Conservation (phyloP, 768 basidiomycete species). For the Tylopilus intermedius region DNA sequence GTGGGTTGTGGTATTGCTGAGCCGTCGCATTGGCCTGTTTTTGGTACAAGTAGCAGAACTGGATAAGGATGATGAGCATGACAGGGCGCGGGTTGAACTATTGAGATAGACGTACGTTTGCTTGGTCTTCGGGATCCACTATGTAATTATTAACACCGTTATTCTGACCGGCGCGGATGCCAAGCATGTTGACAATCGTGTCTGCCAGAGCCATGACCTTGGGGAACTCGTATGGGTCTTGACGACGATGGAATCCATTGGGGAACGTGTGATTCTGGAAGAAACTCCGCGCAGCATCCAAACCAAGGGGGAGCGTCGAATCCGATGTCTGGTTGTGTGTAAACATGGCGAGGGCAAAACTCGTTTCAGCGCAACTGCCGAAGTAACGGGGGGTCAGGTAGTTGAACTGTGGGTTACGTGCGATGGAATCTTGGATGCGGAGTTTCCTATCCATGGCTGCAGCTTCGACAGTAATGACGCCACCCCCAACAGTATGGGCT, state of each 20-base stretch:
- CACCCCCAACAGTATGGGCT: slow-evolving; percentile 13
- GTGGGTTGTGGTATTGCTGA: slow-evolving; percentile 16
- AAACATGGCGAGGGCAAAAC: slow-evolving; percentile 12
- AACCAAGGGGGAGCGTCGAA: slow-evolving; percentile 6
- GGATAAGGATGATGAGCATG: not conserved
- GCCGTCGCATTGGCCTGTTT: slow-evolving; percentile 12
- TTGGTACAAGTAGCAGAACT: slow-evolving; percentile 17
- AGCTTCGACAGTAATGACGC: slow-evolving; percentile 17
- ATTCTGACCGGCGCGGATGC: slow-evolving; percentile 13
- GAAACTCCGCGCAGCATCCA: slow-evolving; percentile 16
- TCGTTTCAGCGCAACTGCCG: slow-evolving; percentile 13
- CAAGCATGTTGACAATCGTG: not conserved
- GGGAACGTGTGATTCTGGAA: slow-evolving; percentile 13
- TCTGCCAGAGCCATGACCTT: not conserved
- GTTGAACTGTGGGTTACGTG: slow-evolving; percentile 16
- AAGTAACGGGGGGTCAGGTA: slow-evolving; percentile 15
- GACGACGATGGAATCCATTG: slow-evolving; percentile 14
- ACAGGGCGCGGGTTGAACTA: not conserved
- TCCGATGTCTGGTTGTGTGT: not conserved
- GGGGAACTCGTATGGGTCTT: slow-evolving; percentile 6
- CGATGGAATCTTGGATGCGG: slow-evolving; percentile 23
- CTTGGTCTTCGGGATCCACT: slow-evolving; percentile 4
- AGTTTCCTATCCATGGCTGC: slow-evolving; percentile 12
- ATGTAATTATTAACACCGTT: slow-evolving; percentile 14
- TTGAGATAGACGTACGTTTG: slow-evolving; percentile 6